Evolutionary conservation across 805 yeast species (phyloP).

Genomic region (Cyberlindnera amylophila): DNA sequence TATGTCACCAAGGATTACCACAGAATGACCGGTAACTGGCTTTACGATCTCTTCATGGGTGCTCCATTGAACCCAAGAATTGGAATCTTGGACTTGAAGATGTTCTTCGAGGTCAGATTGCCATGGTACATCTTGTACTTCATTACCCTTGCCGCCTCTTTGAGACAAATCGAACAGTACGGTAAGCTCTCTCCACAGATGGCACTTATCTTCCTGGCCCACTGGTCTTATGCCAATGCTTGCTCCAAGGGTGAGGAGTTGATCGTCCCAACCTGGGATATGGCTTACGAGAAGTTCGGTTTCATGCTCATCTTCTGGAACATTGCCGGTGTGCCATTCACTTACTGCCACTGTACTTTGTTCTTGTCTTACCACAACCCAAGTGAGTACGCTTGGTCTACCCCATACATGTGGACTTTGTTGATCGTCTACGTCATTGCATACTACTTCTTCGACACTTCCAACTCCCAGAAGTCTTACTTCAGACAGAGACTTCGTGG

Average conservation of each 20-base stretch:
- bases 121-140: slow-evolving; percentile 94
- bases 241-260: slow-evolving; percentile 97
- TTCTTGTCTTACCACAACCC: slow-evolving; percentile 83
- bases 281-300: slow-evolving; percentile 99
- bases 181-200: slow-evolving; percentile 81
- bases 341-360: slow-evolving; percentile 91
- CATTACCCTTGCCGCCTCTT: slow-evolving; percentile 66
- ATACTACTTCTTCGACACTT: slow-evolving; percentile 91
- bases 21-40: slow-evolving; percentile 84
- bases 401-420: slow-evolving; percentile 52
- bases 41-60: slow-evolving; percentile 95
- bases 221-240: slow-evolving; percentile 94
- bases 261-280: slow-evolving; percentile 98
- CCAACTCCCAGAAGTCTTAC: slow-evolving; percentile 91
- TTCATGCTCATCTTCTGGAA: slow-evolving; percentile 99
- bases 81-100: slow-evolving; percentile 88
- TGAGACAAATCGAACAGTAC: slow-evolving; percentile 76
- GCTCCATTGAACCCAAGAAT: slow-evolving; percentile 95
- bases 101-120: slow-evolving; percentile 95
- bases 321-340: slow-evolving; percentile 98
- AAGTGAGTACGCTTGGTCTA: slow-evolving; percentile 71
- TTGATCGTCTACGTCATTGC: slow-evolving; percentile 58
- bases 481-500: slow-evolving; percentile 86
- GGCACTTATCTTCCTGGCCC: slow-evolving; percentile 69
- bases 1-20: slow-evolving; percentile 71